These are phyloP conservation scores for Rhodamnia argentea DNA, from an alignment of 345 rosid genomes.

Conservation along the genomic window DNA sequence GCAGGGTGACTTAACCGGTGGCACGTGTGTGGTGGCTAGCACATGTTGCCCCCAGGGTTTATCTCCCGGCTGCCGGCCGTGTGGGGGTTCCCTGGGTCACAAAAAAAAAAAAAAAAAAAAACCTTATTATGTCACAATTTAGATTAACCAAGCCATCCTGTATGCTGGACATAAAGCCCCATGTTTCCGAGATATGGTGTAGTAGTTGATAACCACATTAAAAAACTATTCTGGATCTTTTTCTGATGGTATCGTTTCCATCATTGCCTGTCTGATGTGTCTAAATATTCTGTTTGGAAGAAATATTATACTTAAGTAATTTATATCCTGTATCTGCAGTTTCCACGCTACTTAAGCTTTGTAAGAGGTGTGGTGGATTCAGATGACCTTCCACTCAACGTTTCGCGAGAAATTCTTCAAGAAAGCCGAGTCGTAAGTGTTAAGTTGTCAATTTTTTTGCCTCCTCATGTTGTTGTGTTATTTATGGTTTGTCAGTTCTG, in stretches of 20 bases:
- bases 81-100: no score
- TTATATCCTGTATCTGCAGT: constrained; percentile 28
- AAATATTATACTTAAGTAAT: neutral
- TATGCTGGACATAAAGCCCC: neutral
- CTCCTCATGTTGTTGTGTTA: neutral
- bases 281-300: neutral
- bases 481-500: neutral
- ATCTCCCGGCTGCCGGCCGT: no score
- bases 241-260: neutral
- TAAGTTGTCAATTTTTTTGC: neutral
- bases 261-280: neutral
- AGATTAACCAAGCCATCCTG: neutral
- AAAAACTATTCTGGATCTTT: neutral
- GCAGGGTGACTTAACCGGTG: no score
- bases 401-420: constrained; percentile 95
- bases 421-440: constrained; percentile 73
- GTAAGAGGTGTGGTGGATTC: constrained; percentile 98
- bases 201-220: no score
- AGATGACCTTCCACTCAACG: constrained; percentile 92
- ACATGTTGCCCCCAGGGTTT: no score
- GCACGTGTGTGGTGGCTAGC: no score
- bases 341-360: constrained; percentile 93
- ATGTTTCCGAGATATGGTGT: neutral
- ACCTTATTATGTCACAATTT: neutral
- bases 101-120: no score